Conservation (phyloP, 768 basidiomycete species). For the Russula vinacea region DNA sequence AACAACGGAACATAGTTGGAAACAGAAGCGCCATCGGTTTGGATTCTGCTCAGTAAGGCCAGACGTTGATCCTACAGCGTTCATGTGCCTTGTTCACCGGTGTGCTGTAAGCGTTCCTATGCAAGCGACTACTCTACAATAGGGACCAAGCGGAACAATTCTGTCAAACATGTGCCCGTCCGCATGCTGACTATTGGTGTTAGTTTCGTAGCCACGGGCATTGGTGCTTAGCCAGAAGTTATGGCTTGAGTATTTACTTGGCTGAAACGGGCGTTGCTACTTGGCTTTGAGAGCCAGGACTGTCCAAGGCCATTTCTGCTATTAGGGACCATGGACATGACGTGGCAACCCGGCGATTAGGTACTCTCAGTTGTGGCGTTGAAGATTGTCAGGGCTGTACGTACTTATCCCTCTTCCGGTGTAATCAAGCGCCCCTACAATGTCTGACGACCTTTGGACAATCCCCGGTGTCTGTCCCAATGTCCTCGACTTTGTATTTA, state of each 20-base stretch:
- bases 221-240: not conserved
- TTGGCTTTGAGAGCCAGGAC: not conserved
- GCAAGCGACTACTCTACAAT: not conserved
- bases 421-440: conserved; percentile 1
- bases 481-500: not conserved
- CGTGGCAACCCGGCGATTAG: not conserved
- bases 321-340: no score
- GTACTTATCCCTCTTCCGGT: not conserved
- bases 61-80: not conserved
- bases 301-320: not conserved
- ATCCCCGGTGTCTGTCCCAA: not conserved
- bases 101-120: not conserved
- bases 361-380: not conserved
- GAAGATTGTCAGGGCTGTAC: not conserved
- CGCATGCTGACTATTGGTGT: no score
- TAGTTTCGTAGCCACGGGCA: not conserved
- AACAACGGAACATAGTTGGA: not conserved
- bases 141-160: not conserved
- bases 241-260: not conserved
- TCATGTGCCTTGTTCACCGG: not conserved
- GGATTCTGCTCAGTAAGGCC: no score
- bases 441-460: not conserved
- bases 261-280: not conserved
- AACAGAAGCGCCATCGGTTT: not conserved
- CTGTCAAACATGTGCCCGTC: not conserved